Base-by-base conservation (phyloP, 1,139 yeast genomes). In the Saccharomycopsis hybrid region DNA sequence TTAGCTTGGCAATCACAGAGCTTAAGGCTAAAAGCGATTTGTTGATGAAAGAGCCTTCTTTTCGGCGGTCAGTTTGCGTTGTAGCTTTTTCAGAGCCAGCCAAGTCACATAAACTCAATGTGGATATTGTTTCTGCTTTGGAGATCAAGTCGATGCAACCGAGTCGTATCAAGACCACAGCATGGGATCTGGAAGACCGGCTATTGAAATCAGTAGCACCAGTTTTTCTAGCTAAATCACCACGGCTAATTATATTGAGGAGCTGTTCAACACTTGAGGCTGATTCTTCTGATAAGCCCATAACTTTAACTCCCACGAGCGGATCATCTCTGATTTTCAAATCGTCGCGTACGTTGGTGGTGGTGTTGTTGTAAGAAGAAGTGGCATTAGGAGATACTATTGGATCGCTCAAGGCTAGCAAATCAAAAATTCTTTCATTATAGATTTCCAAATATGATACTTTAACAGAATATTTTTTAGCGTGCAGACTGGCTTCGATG, bases 31-130 rank as follows among this genome's bases (percentile, higher is more conserved):
- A 70, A 43, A 90, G 73, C 0, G 97, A 89, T 63, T 88, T 87
- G 68, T 92, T 92, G 62, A 92, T 92, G 62, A 76, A 90, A 0
- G 96, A 78, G 25, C 97, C 97, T 68, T 92, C 97, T 64, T 88
- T 86, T 53, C 97, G 72, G 59, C 97, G 75, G 59, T 83, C 96
- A 0, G 74, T 67, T 60, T 89, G 88, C 1, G 85, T 75, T 0
- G 95, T 83, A 0, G 96, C 97, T 51, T 87, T 75, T 65, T 92
- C 98, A 18, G 96, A 85, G 27, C 98, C 98, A 0, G 98, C 98
- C 60, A 92, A 74, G 67, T 92, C 98, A 71, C 97, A 92, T 52
- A 92, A 72, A 29, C 94, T 86, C 39, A 92, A 75, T 0, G 92
- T 82, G 36, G 92, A 76, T 47, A 73, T 66, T 18, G 71, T 70